These are phyloP conservation scores for Pleurotus tuoliensis DNA, from an alignment of 768 basidiomycete genomes.

Conservation along the genomic window DNA sequence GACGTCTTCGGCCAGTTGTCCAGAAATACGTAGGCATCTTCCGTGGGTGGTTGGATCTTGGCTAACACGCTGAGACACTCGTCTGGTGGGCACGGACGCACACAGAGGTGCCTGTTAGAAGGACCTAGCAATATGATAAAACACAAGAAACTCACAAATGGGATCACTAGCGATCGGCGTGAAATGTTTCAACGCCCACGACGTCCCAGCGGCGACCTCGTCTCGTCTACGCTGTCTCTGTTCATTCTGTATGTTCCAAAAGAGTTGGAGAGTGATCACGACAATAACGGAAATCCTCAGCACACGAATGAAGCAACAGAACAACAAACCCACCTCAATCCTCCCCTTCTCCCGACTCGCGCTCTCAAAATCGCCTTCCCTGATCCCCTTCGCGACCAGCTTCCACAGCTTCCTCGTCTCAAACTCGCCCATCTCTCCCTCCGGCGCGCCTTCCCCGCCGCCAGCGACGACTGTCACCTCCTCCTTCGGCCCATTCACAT, in stretches of 20 bases:
- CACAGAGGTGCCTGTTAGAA: not conserved
- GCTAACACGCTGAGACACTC: slow-evolving; percentile 60
- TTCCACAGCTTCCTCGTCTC: slow-evolving; percentile 87
- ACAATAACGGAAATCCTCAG: not conserved
- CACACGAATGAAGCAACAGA: not conserved
- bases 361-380: slow-evolving; percentile 87
- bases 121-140: not conserved
- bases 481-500: slow-evolving; percentile 70
- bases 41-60: slow-evolving; percentile 62
- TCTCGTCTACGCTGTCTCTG: slow-evolving; percentile 87
- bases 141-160: slow-evolving; percentile 48
- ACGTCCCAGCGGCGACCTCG: slow-evolving; percentile 65
- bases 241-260: slow-evolving; percentile 59
- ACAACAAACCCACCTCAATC: slow-evolving; percentile 68
- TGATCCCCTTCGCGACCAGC: slow-evolving; percentile 85
- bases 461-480: slow-evolving; percentile 60
- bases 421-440: slow-evolving; percentile 62
- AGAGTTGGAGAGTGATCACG: not conserved
- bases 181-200: slow-evolving; percentile 82
- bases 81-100: slow-evolving; percentile 35
- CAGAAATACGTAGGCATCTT: slow-evolving; percentile 74
- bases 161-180: slow-evolving; percentile 64
- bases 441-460: not conserved
- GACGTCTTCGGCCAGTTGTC: slow-evolving; percentile 46
- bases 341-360: slow-evolving; percentile 84